Conservation (phyloP, 1,284 basidiomycete genomes). For the Leccinum solheimii region DNA sequence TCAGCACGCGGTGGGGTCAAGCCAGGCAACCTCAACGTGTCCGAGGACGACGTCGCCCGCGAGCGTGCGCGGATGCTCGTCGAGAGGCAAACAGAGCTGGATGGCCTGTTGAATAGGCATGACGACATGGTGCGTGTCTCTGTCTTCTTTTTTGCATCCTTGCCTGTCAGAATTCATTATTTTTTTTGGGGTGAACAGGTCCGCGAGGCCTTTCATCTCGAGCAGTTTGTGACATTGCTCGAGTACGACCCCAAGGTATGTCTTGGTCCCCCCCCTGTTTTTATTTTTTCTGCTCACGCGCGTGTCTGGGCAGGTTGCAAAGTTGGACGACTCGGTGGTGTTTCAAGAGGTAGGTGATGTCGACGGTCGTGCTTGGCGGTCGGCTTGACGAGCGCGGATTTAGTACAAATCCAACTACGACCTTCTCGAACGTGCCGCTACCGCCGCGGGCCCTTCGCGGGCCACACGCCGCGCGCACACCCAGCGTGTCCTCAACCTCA, state of each 20-base stretch:
- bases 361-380: slow-evolving; percentile 1
- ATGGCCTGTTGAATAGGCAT: slow-evolving; percentile 63
- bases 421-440: slow-evolving; percentile 51
- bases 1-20: slow-evolving; percentile 3
- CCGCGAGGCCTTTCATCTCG: slow-evolving; percentile 84
- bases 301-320: slow-evolving; percentile 54
- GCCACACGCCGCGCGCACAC: slow-evolving; percentile 63
- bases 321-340: slow-evolving; percentile 69
- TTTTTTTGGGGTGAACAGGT: slow-evolving; percentile 44
- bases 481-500: slow-evolving; percentile 49
- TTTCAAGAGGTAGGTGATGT: slow-evolving; percentile 63
- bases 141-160: neutral
- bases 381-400: neutral
- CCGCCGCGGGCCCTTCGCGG: slow-evolving; percentile 50
- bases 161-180: neutral
- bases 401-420: slow-evolving; percentile 67
- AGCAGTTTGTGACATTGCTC: slow-evolving; percentile 73
- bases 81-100: slow-evolving; percentile 60
- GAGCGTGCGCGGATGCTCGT: slow-evolving; percentile 50
- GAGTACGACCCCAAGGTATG: slow-evolving; percentile 73
- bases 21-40: slow-evolving; percentile 13
- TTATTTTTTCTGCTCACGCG: slow-evolving; percentile 1
- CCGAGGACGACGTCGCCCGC: slow-evolving; percentile 11
- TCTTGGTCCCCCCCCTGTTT: slow-evolving; percentile 1
- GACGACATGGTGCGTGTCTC: slow-evolving; percentile 59